Evolutionary conservation across 2,329 filamentous ascomycete genomes (phyloP).

Genomic region (Hymenoscyphus albidus): DNA sequence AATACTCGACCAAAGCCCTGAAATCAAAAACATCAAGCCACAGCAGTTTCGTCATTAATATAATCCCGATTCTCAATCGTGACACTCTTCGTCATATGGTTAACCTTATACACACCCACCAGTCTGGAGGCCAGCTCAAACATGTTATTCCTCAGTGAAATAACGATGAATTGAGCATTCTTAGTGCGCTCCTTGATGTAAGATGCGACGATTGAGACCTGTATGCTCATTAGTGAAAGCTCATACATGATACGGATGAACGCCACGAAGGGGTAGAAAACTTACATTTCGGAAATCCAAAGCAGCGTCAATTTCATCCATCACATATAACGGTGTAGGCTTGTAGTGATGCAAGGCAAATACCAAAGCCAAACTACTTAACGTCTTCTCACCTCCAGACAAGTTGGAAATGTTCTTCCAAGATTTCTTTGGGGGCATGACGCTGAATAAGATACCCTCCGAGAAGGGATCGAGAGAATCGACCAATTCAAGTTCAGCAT

Average conservation of each 20-base stretch:
- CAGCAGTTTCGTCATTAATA: constrained; percentile 37
- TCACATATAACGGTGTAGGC: constrained; percentile 95
- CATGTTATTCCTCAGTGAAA: constrained; percentile 98
- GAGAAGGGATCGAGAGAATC: constrained; percentile 95
- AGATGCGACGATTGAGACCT: constrained; percentile 95
- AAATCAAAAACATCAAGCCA: not conserved
- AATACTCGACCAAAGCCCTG: not conserved
- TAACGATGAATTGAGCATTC: constrained; percentile 99
- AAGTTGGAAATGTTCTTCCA: constrained; percentile 99
- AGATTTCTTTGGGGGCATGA: constrained; percentile 99
- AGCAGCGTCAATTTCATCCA: constrained; percentile 99
- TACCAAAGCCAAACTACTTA: constrained; percentile 89
- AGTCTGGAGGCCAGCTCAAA: constrained; percentile 95
- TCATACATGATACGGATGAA: constrained; percentile 11
- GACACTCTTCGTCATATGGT: constrained; percentile 95
- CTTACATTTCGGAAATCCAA: constrained; percentile 96
- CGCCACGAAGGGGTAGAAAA: not conserved
- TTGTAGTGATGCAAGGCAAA: constrained; percentile 98
- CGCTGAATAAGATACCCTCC: constrained; percentile 93
- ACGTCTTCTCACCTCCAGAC: constrained; percentile 93
- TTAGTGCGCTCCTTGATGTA: constrained; percentile 99
- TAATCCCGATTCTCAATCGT: constrained; percentile 84
- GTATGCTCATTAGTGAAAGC: not conserved
- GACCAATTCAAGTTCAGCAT: constrained; percentile 94
- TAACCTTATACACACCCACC: constrained; percentile 98